Percentiles rank a stretch among this genome's conserved stretches.
These are phyloP conservation scores for Corymbia calophylla DNA, from an alignment of 441 rosid genomes.

Conservation along the genomic window DNA sequence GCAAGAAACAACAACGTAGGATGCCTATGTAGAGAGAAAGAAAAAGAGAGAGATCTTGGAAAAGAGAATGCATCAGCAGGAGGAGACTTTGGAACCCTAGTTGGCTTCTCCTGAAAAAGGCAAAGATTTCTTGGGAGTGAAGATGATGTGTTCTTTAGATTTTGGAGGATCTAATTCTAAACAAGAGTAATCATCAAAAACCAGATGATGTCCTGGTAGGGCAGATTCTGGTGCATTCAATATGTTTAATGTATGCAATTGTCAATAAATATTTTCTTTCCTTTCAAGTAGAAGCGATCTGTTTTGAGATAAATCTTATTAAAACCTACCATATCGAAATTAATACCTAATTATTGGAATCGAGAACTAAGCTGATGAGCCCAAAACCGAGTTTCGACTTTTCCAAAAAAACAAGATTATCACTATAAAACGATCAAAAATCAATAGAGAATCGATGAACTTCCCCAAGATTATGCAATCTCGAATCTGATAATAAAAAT, in stretches of 20 bases:
- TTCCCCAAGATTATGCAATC: rapidly evolving
- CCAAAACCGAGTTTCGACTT: rapidly evolving
- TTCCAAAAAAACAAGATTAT: neutral
- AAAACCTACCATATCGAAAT: rapidly evolving
- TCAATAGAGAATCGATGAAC: rapidly evolving
- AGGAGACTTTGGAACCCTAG: neutral
- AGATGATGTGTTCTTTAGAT: rapidly evolving
- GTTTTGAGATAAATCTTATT: rapidly evolving
- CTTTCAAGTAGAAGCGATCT: rapidly evolving
- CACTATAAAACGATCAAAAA: neutral
- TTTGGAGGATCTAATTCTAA: neutral
- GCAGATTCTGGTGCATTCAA: neutral
- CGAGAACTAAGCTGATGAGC: rapidly evolving
- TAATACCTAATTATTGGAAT: rapidly evolving
- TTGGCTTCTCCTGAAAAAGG: neutral
- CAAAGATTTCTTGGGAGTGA: neutral
- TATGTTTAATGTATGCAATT: neutral
- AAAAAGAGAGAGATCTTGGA: neutral
- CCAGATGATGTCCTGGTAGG: neutral
- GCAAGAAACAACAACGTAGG: neutral
- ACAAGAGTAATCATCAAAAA: neutral
- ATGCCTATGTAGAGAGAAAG: neutral
- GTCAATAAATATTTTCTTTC: neutral
- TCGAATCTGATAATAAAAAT: neutral
- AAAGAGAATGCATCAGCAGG: neutral